Evolutionary conservation across 2,329 filamentous ascomycete species (phyloP).

Genomic region (Xylaria sp.): DNA sequence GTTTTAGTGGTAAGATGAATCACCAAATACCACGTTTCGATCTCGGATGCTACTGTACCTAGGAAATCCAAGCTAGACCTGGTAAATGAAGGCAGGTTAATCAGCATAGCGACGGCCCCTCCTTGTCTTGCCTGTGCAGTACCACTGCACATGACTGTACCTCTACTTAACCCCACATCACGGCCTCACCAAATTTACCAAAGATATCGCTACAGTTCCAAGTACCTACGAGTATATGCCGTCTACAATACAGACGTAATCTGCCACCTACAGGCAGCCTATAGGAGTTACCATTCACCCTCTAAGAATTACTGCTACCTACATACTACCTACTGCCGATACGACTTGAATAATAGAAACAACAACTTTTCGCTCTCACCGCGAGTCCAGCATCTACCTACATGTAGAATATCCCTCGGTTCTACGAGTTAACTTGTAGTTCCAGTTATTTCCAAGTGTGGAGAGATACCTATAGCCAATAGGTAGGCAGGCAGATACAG

Average conservation of each 20-base stretch:
- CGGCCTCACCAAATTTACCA: conserved; percentile 6
- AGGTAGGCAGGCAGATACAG: not conserved
- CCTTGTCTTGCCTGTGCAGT: not conserved
- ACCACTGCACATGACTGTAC: not conserved
- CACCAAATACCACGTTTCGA: conserved; percentile 26
- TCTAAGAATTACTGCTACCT: conserved; percentile 6
- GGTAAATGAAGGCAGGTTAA: conserved; percentile 9
- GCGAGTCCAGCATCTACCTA: conserved; percentile 2
- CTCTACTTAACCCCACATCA: conserved; percentile 24
- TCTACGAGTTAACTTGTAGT: not conserved
- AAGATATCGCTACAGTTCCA: not conserved
- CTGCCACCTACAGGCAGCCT: not conserved
- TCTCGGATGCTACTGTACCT: conserved; percentile 13
- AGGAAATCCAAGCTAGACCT: conserved; percentile 11
- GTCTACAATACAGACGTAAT: not conserved
- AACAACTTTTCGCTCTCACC: conserved; percentile 19
- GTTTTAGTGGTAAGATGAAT: conserved; percentile 16
- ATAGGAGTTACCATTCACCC: conserved; percentile 18
- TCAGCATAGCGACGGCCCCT: conserved; percentile 13
- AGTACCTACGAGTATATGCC: conserved; percentile 25
- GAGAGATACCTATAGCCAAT: not conserved
- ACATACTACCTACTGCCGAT: not conserved
- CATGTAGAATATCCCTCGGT: not conserved
- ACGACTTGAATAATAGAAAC: conserved; percentile 5
- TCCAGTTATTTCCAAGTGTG: not conserved